Evolutionary conservation across 345 rosid species (phyloP).

Genomic region (Salix brachista): DNA sequence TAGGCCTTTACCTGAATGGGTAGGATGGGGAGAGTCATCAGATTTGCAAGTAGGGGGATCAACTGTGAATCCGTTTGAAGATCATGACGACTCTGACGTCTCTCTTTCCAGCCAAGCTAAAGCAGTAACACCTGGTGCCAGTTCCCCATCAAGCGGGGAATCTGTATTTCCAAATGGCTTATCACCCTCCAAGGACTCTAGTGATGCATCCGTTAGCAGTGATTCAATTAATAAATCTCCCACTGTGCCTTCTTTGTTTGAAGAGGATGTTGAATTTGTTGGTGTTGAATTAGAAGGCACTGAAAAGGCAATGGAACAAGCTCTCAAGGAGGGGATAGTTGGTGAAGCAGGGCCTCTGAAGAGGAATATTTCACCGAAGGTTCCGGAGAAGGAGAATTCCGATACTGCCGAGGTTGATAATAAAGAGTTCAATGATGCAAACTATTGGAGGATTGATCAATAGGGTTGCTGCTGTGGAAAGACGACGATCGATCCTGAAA

Average conservation of each 20-base stretch:
- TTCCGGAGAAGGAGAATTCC: conserved; percentile 45
- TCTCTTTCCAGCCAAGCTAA: conserved; percentile 28
- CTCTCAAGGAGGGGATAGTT: conserved; percentile 86
- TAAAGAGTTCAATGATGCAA: conserved; percentile 83
- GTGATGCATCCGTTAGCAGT: conserved; percentile 40
- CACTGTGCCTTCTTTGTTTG: conserved; percentile 62
- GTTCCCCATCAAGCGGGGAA: conserved; percentile 38
- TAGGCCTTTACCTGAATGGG: conserved; percentile 78
- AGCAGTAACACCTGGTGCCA: conserved; percentile 30
- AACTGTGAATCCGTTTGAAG: conserved; percentile 62
- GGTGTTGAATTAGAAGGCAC: conserved; percentile 90
- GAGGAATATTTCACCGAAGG: conserved; percentile 48
- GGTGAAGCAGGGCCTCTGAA: conserved; percentile 92
- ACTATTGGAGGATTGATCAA: conserved; percentile 93
- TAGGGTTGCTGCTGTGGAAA: conserved; percentile 83
- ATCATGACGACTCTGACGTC: conserved; percentile 39
- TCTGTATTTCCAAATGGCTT: conserved; percentile 54
- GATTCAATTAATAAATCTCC: conserved; percentile 38
- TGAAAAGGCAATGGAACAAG: conserved; percentile 93
- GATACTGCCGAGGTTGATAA: conserved; percentile 53
- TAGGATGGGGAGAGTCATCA: conserved; percentile 68
- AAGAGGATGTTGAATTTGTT: conserved; percentile 92
- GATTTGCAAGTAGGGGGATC: conserved; percentile 58
- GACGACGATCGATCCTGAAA: conserved; percentile 14
- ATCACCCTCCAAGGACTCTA: conserved; percentile 31